phyloP scores from a whole-genome alignment of 495 filamentous ascomycete species.

The Xylona heveae region DNA sequence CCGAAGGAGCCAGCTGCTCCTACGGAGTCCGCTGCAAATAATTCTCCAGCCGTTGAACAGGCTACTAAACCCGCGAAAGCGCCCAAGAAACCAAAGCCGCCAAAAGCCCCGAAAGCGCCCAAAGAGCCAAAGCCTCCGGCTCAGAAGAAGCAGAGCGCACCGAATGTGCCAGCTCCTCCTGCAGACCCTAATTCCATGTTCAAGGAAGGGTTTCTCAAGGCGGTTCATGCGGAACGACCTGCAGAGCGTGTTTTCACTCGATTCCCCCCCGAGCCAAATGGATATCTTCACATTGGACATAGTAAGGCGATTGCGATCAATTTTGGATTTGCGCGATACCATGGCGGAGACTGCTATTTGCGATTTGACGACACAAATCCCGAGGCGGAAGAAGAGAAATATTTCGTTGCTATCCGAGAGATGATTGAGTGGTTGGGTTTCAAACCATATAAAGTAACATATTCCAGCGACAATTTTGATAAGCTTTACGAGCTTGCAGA shows the following conservation, averaged over 20 bases:
- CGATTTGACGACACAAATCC: slow-evolving; percentile 25
- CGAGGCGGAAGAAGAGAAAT: slow-evolving; percentile 21
- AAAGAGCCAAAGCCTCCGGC: slow-evolving; percentile 11
- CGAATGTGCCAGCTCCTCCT: slow-evolving; percentile 18
- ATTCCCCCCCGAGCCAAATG: slow-evolving; percentile 84
- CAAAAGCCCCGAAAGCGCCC: slow-evolving; percentile 18
- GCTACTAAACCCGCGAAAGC: slow-evolving; percentile 11
- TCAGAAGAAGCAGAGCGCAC: slow-evolving; percentile 15
- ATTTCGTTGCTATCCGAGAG: slow-evolving; percentile 19
- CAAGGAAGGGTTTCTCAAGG: slow-evolving; percentile 61
- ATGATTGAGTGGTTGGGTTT: slow-evolving; percentile 24
- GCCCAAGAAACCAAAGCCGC: slow-evolving; percentile 17
- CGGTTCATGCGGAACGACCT: slow-evolving; percentile 60
- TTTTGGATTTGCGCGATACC: slow-evolving; percentile 80
- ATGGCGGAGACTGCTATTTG: slow-evolving; percentile 48
- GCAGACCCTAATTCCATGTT: slow-evolving; percentile 58
- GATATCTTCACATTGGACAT: slow-evolving; percentile 75
- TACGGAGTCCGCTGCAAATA: too few relatives aligned
- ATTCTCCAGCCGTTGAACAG: not conserved
- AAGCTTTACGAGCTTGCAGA: slow-evolving; percentile 74
- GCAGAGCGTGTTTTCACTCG: slow-evolving; percentile 44
- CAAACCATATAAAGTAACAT: slow-evolving; percentile 40
- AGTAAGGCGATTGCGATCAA: slow-evolving; percentile 94
- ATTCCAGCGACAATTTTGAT: slow-evolving; percentile 70
- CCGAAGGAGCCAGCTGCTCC: too few relatives aligned